phyloP scores from a whole-genome alignment of 1,139 yeast species.

The Zygoascus hellenicus region DNA sequence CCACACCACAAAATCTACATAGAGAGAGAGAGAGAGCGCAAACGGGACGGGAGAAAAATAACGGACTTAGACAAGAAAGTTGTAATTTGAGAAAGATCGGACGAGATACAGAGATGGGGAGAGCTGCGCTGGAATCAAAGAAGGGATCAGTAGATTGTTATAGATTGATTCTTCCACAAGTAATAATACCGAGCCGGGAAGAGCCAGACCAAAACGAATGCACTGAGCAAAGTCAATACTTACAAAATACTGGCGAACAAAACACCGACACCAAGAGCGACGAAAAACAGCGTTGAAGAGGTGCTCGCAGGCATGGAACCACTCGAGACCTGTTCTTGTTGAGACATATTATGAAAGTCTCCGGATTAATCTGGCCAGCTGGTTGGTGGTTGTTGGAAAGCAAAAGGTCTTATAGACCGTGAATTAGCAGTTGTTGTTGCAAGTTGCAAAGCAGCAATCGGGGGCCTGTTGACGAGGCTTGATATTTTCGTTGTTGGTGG shows the following conservation, averaged over 20 bases:
- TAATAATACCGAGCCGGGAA: too few species aligned
- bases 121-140: background rate
- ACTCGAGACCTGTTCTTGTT: background rate
- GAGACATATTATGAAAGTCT: too few species aligned
- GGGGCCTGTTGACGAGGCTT: background rate
- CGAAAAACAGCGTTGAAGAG: constrained; percentile 28
- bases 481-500: background rate
- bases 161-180: background rate
- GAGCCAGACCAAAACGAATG: too few species aligned
- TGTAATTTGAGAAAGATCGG: background rate
- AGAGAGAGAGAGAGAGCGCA: too few species aligned
- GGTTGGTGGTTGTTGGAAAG: too few species aligned
- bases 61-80: background rate
- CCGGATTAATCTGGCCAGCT: too few species aligned
- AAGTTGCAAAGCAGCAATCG: background rate
- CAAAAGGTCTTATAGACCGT: too few species aligned
- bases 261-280: constrained; percentile 35
- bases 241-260: constrained; percentile 32
- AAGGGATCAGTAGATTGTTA: background rate
- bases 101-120: background rate
- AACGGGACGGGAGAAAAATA: background rate
- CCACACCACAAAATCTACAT: too few species aligned
- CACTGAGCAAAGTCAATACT: constrained; percentile 10
- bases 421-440: background rate
- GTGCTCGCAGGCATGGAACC: constrained; percentile 6